Evolutionary conservation across 2,329 filamentous ascomycete species (phyloP).

Genomic region (Zymoseptoria pseudotritici): DNA sequence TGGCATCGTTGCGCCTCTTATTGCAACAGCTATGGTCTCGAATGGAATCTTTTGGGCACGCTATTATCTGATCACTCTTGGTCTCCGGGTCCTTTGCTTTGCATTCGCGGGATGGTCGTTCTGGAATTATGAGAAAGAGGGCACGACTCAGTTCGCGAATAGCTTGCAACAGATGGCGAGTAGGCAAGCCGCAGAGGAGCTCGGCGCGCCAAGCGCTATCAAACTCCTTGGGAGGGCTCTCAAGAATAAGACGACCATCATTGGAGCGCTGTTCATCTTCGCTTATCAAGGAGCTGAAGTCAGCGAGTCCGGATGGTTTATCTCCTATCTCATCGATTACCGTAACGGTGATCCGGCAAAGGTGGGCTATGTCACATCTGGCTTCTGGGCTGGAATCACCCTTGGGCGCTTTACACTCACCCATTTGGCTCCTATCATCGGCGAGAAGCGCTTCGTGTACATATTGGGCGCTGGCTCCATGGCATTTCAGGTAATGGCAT

Average conservation of each 20-base stretch:
- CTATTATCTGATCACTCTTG: conserved; percentile 64
- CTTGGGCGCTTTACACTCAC: conserved; percentile 58
- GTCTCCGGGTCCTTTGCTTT: conserved; percentile 51
- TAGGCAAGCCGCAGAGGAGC: conserved; percentile 28
- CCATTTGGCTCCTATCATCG: conserved; percentile 57
- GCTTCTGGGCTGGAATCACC: conserved; percentile 51
- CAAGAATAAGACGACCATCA: conserved; percentile 53
- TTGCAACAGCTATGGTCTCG: conserved; percentile 66
- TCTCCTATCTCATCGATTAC: conserved; percentile 70
- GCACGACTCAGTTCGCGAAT: conserved; percentile 36
- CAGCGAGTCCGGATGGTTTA: conserved; percentile 77
- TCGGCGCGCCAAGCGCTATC: conserved; percentile 41
- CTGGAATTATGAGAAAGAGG: conserved; percentile 60
- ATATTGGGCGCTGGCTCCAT: conserved; percentile 54
- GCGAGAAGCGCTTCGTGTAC: conserved; percentile 64
- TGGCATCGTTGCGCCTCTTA: conserved; percentile 56
- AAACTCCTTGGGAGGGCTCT: conserved; percentile 46
- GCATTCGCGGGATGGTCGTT: conserved; percentile 60
- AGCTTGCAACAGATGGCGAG: conserved; percentile 39
- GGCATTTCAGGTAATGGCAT: conserved; percentile 67
- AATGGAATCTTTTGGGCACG: conserved; percentile 56
- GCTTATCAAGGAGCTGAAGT: conserved; percentile 81
- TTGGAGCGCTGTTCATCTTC: conserved; percentile 77
- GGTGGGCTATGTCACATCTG: conserved; percentile 73
- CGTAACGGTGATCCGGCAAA: conserved; percentile 60